A percentile compares a stretch with the other conserved stretches of the same genome.
phyloP scores from a whole-genome alignment of 495 filamentous ascomycete species.

The Annulohypoxylon bovei region DNA sequence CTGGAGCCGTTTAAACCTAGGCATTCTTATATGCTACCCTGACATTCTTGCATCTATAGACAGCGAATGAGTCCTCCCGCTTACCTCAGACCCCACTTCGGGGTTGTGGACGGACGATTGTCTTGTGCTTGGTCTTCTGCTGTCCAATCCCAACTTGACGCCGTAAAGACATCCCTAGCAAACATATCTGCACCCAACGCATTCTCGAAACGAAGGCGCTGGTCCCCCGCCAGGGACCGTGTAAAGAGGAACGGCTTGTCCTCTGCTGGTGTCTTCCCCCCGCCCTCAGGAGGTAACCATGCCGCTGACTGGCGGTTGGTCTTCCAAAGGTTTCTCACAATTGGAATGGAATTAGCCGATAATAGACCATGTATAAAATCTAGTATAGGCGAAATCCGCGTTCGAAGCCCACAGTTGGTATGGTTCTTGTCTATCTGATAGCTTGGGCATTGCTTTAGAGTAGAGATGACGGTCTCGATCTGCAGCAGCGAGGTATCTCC shows the following conservation, averaged over 20 bases:
- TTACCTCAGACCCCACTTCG: conserved; percentile 40
- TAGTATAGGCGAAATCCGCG: conserved; percentile 71
- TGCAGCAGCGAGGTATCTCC: conserved; percentile 48
- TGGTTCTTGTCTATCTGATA: conserved; percentile 86
- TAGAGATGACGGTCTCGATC: conserved; percentile 48
- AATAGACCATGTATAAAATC: conserved; percentile 69
- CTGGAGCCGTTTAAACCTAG: not conserved
- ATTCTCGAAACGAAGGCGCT: conserved; percentile 52
- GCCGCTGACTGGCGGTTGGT: conserved; percentile 44
- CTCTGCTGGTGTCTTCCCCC: conserved; percentile 18
- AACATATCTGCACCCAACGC: conserved; percentile 53
- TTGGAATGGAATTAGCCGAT: conserved; percentile 53
- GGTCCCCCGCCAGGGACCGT: conserved; percentile 50
- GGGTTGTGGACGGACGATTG: conserved; percentile 36
- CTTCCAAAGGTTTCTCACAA: conserved; percentile 59
- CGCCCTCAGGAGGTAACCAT: conserved; percentile 44
- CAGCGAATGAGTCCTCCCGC: not conserved
- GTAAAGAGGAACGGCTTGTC: conserved; percentile 52
- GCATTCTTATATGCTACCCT: not conserved
- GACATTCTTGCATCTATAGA: not conserved
- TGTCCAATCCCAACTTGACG: conserved; percentile 68
- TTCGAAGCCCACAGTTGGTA: conserved; percentile 78
- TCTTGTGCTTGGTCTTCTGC: conserved; percentile 50
- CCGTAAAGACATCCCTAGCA: conserved; percentile 65
- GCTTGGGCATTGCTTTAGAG: conserved; percentile 64